Evolutionary conservation across 345 rosid genomes (phyloP).

Genomic region (Gossypium thurberi): DNA sequence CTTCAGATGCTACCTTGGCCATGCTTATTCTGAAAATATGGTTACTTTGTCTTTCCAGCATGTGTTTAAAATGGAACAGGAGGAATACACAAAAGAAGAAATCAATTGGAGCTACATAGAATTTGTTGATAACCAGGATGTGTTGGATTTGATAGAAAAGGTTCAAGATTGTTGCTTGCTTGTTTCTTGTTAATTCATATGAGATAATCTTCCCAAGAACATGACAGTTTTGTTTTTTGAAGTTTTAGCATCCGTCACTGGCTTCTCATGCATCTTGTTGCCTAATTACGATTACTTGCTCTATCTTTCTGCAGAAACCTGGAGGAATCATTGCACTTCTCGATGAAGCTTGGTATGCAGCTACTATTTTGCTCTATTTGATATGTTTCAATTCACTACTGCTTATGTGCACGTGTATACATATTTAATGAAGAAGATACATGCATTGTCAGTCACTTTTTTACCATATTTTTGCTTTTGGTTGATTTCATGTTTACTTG

Average conservation of each 20-base stretch:
- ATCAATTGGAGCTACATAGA: conserved; percentile 99
- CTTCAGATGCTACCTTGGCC: conserved; percentile 6
- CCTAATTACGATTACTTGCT: conserved; percentile 5
- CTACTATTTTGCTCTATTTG: conserved; percentile 17
- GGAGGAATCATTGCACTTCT: conserved; percentile 98
- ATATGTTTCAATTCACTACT: conserved; percentile 3
- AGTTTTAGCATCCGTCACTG: background rate
- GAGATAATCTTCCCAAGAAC: conserved; percentile 2
- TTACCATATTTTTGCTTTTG: conserved; percentile 10
- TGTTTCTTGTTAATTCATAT: conserved; percentile 10
- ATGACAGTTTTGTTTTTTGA: background rate
- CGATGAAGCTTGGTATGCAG: conserved; percentile 94
- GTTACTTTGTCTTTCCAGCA: conserved; percentile 50
- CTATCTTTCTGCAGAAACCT: conserved; percentile 71
- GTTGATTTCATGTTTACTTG: conserved; percentile 19
- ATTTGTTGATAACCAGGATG: conserved; percentile 99
- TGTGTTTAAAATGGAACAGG: conserved; percentile 99
- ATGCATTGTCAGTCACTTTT: background rate
- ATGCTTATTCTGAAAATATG: conserved; percentile 17
- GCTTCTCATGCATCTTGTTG: conserved; percentile 10
- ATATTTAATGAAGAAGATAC: background rate
- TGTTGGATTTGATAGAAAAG: conserved; percentile 96
- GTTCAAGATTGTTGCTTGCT: conserved; percentile 29
- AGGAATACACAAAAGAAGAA: conserved; percentile 97
- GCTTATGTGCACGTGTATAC: background rate